Conservation (phyloP, 805 yeast species). For the Lachancea dasiensis region DNA sequence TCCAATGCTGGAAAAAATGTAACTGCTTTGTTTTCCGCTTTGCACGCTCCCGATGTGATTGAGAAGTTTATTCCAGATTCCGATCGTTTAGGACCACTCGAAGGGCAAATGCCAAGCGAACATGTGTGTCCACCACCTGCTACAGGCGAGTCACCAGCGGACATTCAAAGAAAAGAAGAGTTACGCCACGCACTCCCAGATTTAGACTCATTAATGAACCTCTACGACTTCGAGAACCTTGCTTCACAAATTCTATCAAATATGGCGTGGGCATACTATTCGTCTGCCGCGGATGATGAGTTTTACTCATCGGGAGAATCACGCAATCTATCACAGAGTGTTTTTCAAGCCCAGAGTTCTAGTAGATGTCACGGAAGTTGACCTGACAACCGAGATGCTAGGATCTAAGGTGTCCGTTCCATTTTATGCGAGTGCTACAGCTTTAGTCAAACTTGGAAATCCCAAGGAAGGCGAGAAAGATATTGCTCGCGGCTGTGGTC, state of each 20-base stretch:
- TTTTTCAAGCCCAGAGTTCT: constrained; percentile 81
- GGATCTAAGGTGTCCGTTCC: constrained; percentile 71
- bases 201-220: constrained; percentile 60
- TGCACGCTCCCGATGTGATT: constrained; percentile 86
- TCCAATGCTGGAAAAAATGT: constrained; percentile 84
- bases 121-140: constrained; percentile 27
- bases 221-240: constrained; percentile 81
- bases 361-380: constrained; percentile 71
- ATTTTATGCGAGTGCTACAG: constrained; percentile 87
- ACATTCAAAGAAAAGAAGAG: constrained; percentile 23
- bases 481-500: constrained; percentile 75
- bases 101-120: constrained; percentile 30
- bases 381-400: constrained; percentile 63
- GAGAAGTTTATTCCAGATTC: constrained; percentile 52
- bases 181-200: constrained; percentile 54
- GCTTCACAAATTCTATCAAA: constrained; percentile 74
- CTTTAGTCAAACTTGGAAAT: constrained; percentile 85
- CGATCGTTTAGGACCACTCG: constrained; percentile 56
- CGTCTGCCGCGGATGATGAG: constrained; percentile 91
- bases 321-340: constrained; percentile 78
- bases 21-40: constrained; percentile 76
- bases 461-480: constrained; percentile 82
- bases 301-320: constrained; percentile 85
- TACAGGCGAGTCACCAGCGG: constrained; percentile 32
- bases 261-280: constrained; percentile 89